Base-by-base conservation (phyloP, 1,284 basidiomycete species). In the Cystobasidium sp. region DNA sequence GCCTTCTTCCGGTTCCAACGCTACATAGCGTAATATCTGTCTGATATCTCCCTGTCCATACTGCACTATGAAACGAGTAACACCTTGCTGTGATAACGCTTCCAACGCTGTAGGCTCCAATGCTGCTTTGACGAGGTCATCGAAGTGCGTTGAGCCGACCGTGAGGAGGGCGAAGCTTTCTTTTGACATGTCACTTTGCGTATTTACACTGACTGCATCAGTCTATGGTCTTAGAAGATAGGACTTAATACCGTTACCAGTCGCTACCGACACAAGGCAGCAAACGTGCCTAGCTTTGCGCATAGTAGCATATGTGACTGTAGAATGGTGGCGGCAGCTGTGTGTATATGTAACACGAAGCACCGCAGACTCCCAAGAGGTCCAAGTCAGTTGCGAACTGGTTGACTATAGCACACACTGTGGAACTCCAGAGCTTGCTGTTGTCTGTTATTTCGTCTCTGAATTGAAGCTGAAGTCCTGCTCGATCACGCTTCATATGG, bases 131-230 rank as follows among this genome's bases (percentile, higher is more conserved):
- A 92, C 88, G 75, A 97, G 88, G 6, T 85, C 82, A 80, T 92
- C 88, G 84, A 96, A 97, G 76, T 85, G 85, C 6, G 94, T 96
- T n/a, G 93, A 94, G 74, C 94, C 94, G 63, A 97, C 91, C 1
- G 94, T 96, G 75, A 94, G 86, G 81, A 97, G 88, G 63, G 86
- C 89, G 0, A 6, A 6, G n/a, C n/a, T n/a, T 43, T 6, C 12
- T 41, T 43, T 39, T 41, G 56, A 39, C 56, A 59, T 59, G 14
- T 22, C 24, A 18, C 2, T 31, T 24, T 1, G n/a, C 1, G 18
- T 7, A 9, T 7, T 16, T 9, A 9, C 10, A 5, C 61, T 22
- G 16, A 10, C 31, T 43, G 8, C 53, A n/a, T 9, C 53, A 55
- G 53, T n/a, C n/a, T n/a, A n/a, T n/a, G n/a, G n/a, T n/a, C n/a